A percentile compares a stretch with the other conserved stretches of the same genome.
Conservation (phyloP, 2,329 filamentous ascomycete species). For the Verticillium albo-atrum region DNA sequence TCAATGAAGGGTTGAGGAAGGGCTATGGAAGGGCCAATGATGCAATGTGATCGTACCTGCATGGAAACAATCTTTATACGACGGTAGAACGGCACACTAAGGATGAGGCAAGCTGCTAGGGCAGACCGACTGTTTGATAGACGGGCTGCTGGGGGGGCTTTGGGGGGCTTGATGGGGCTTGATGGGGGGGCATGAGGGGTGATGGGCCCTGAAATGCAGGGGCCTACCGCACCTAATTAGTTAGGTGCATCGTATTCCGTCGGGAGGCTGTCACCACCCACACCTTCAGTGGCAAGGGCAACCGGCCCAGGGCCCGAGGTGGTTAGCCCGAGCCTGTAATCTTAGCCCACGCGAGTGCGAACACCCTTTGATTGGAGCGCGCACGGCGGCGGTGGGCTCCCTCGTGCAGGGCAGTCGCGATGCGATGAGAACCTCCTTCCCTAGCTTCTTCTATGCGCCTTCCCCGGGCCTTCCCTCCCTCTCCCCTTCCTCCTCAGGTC, state of each 20-base stretch:
- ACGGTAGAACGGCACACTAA: background rate
- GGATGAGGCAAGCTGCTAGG: background rate
- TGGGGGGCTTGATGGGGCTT: background rate
- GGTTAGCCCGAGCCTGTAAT: background rate
- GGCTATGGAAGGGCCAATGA: background rate
- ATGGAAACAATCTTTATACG: background rate
- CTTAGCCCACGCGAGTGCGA: background rate
- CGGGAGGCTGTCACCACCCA: background rate
- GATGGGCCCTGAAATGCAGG: background rate
- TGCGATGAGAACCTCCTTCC: background rate
- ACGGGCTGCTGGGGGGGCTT: background rate
- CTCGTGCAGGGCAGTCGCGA: background rate
- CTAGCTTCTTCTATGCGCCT: background rate
- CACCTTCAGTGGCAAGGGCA: background rate
- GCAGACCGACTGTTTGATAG: background rate
- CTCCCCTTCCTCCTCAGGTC: background rate
- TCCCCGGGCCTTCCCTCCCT: background rate
- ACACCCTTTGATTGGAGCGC: background rate
- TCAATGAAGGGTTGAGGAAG: no score
- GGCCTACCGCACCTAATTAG: background rate
- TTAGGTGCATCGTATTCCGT: background rate
- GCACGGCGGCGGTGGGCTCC: background rate
- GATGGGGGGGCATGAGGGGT: background rate
- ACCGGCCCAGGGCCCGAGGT: background rate
- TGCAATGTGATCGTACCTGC: background rate